phyloP scores from a whole-genome alignment of 768 basidiomycete species.

The Boletus pseudopeckii region DNA sequence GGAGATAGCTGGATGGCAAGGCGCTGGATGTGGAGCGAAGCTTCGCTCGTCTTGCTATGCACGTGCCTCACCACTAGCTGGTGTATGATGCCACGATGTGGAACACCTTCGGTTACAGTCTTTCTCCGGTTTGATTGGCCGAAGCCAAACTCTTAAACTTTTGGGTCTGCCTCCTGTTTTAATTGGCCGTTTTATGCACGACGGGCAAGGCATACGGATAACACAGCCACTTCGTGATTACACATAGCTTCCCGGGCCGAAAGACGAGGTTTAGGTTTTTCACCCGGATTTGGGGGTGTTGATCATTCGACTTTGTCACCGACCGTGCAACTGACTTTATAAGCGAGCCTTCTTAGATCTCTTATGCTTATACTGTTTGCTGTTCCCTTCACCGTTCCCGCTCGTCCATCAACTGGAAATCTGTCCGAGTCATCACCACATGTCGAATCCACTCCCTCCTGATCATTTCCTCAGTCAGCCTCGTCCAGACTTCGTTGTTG shows the following conservation, averaged over 20 bases:
- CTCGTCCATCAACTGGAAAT: too few relatives aligned
- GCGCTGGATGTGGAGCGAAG: not conserved
- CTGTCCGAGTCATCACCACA: not conserved
- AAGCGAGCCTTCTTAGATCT: not conserved
- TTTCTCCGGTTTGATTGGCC: not conserved
- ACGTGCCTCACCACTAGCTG: not conserved
- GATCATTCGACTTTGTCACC: not conserved
- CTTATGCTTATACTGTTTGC: too few relatives aligned
- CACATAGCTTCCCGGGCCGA: not conserved
- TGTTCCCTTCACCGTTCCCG: not conserved
- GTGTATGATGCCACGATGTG: not conserved
- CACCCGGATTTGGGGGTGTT: too few relatives aligned
- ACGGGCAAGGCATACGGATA: not conserved
- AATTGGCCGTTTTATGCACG: too few relatives aligned
- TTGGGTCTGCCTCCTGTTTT: not conserved
- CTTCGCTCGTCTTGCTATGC: not conserved
- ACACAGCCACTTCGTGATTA: not conserved
- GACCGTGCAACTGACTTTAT: not conserved
- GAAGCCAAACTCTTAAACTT: not conserved
- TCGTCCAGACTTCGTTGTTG: slow-evolving; percentile 30
- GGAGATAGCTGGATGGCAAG: not conserved
- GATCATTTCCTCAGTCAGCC: slow-evolving; percentile 36
- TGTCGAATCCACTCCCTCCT: slow-evolving; percentile 16
- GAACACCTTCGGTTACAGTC: too few relatives aligned
- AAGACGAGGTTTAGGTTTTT: too few relatives aligned